These are phyloP conservation scores for Fusarium nisikadoi DNA, from an alignment of 2,329 filamentous ascomycete genomes.

Conservation along the genomic window DNA sequence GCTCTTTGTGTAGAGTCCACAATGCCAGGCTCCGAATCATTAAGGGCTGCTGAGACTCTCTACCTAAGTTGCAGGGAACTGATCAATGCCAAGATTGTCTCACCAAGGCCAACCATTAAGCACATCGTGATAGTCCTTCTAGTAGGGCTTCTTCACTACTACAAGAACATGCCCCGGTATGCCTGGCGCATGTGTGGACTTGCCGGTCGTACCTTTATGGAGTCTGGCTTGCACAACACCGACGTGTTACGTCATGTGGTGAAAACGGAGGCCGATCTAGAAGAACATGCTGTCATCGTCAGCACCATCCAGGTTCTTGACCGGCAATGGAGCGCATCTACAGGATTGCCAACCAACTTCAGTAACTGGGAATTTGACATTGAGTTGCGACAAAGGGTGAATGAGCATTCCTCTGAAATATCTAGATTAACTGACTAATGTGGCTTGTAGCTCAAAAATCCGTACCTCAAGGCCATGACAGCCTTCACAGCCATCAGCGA, in stretches of 20 bases:
- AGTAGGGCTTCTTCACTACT: background rate
- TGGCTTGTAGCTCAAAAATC: background rate
- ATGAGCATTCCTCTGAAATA: background rate
- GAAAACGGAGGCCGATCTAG: background rate
- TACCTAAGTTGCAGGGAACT: background rate
- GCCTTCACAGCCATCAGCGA: background rate
- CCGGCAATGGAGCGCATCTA: slow-evolving; percentile 2
- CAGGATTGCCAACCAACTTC: background rate
- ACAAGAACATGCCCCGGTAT: slow-evolving; percentile 1
- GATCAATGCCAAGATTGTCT: background rate
- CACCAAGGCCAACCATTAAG: background rate
- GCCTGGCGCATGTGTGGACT: slow-evolving; percentile 2
- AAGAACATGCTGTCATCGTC: background rate
- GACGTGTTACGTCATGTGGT: background rate
- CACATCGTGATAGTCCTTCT: background rate
- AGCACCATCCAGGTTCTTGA: background rate
- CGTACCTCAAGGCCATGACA: background rate
- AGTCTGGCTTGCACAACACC: background rate
- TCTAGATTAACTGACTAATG: background rate
- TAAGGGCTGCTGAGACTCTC: background rate
- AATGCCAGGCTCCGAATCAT: background rate
- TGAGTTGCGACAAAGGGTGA: background rate
- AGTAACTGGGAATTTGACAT: slow-evolving; percentile 1
- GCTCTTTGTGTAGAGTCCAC: slow-evolving; percentile 1
- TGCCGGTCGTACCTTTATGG: background rate